Evolutionary conservation across 768 basidiomycete species (phyloP).

Genomic region (Antrodiella citrinella): DNA sequence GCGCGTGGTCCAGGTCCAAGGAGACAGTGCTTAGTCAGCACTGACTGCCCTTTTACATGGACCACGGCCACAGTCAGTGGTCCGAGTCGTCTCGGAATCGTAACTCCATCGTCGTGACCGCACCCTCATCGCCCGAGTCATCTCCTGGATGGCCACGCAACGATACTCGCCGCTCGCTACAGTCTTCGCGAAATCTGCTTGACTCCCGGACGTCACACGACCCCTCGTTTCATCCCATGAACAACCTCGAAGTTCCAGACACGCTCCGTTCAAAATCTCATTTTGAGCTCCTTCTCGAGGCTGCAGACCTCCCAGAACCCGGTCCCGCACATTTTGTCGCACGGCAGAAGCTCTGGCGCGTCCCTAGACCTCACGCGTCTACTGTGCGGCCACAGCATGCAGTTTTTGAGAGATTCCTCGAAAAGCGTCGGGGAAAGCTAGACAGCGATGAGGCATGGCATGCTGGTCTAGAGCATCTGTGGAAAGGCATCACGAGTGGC

Average conservation of each 20-base stretch:
- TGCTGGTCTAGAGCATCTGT: constrained; percentile 49
- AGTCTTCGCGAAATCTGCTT: background rate
- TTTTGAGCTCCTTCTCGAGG: constrained; percentile 34
- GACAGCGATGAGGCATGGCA: constrained; percentile 49
- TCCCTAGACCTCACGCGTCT: constrained; percentile 11
- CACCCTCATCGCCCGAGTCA: constrained; percentile 17
- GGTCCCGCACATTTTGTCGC: constrained; percentile 59
- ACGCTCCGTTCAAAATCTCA: constrained; percentile 10
- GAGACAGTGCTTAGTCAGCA: constrained; percentile 15
- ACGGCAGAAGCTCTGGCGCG: constrained; percentile 51
- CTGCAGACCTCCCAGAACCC: constrained; percentile 43
- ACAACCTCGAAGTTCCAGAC: background rate
- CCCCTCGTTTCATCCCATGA: background rate
- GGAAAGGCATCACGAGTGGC: constrained; percentile 55
- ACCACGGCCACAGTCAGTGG: background rate
- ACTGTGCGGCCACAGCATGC: constrained; percentile 25
- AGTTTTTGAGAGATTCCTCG: constrained; percentile 18
- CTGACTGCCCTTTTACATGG: background rate
- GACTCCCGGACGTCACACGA: background rate
- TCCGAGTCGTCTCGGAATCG: background rate
- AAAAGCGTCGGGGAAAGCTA: constrained; percentile 11
- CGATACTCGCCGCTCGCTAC: background rate
- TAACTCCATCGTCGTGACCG: constrained; percentile 19
- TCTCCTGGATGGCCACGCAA: background rate
- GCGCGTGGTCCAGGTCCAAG: background rate